A percentile compares a stretch with the other conserved stretches of the same genome.
phyloP scores from a whole-genome alignment of 306 rosid species.

The Gastrolobium villosum region DNA sequence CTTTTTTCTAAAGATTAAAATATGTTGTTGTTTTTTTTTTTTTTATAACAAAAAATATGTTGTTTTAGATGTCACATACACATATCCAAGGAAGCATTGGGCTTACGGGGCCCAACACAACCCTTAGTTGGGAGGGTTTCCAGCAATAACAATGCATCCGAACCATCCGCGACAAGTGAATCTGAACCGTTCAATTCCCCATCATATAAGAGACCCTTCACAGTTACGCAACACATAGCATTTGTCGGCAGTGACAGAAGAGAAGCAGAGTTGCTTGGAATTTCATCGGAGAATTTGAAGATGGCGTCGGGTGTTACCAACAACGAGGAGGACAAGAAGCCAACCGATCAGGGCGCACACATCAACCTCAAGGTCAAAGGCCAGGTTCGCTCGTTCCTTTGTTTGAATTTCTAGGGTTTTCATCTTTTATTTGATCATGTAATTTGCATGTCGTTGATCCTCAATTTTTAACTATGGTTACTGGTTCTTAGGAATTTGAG shows the following conservation, averaged over 20 bases:
- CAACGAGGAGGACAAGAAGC: conserved; percentile 79
- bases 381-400: conserved; percentile 57
- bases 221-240: not conserved
- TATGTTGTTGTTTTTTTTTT: no score
- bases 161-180: not conserved
- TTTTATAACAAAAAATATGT: no score
- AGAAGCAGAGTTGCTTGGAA: not conserved
- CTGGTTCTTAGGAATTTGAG: not conserved
- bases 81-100: no score
- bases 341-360: conserved; percentile 71
- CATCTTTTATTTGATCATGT: not conserved
- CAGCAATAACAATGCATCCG: not conserved
- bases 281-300: conserved; percentile 31
- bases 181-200: conserved; percentile 20
- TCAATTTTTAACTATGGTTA: not conserved
- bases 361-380: conserved; percentile 92
- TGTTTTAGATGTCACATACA: no score
- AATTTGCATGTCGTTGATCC: not conserved
- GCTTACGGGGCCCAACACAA: no score
- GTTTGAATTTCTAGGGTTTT: conserved; percentile 41
- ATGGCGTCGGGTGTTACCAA: conserved; percentile 74
- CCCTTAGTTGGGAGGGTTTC: not conserved
- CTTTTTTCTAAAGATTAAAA: no score
- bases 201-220: not conserved
- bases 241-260: conserved; percentile 41